Evolutionary conservation across 2,329 filamentous ascomycete genomes (phyloP), one percentile per base, ranked within the genome.

Genomic region (Helicocarpus griseus): DNA sequence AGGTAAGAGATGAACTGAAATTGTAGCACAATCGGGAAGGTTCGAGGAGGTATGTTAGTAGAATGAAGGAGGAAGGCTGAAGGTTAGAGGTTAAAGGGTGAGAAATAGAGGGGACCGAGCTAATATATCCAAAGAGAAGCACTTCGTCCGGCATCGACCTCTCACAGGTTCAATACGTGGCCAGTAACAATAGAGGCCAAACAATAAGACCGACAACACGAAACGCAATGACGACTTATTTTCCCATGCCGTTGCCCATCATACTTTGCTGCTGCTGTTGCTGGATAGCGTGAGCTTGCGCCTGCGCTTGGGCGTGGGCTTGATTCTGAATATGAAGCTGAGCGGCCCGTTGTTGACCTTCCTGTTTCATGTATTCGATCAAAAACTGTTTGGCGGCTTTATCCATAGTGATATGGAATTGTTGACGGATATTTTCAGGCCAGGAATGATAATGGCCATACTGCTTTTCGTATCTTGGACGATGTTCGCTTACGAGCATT

Each of bases 211-310:
- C 35, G 46, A 45, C 49, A 21, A 29, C 28, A 21, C 40, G 40
- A 53, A 45, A 49, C 35, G 45, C 17, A 47, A 19, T 36, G 31
- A 5, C 19, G 11, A 33, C 49, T 59, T 58, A 68, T 49, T 65
- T 68, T 4, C 65, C 66, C 61, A 67, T 66, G 24, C 64, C 66
- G 52, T 68, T 69, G 35, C 68, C 65, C 68, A 71, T 70, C 65
- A 70, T 69, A 41, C 64, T 68, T 53, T 69, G 66, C 26, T 67
- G 65, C 54, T 68, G 66, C 50, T 69, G 66, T 40, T 53, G 50
- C 19, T 69, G 63, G 52, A 64, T 54, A 35, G 57, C 60, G 46
- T 64, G 66, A 19, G 63, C 64, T 46, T 68, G 29, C 22, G 26
- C 39, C 52, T 52, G 24, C 47, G 48, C 45, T 58, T 57, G 14